These are phyloP conservation scores for Barnettozyma vustinii DNA, from an alignment of 805 yeast genomes.

Conservation along the genomic window DNA sequence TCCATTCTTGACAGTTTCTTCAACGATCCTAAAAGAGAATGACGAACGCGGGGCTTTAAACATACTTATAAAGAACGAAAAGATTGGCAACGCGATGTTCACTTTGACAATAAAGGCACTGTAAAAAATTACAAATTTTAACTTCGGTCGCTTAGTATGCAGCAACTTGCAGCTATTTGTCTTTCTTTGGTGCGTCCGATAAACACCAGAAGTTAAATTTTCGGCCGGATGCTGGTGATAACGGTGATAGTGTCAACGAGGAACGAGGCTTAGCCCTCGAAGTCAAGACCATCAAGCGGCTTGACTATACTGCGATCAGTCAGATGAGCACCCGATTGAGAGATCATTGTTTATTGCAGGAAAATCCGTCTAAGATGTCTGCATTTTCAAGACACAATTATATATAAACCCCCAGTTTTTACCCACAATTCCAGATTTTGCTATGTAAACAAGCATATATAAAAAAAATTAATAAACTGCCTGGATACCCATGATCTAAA, in stretches of 20 bases:
- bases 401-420: too few relatives aligned
- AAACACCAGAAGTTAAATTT: not conserved
- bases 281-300: not conserved
- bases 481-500: too few relatives aligned
- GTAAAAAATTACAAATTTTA: not conserved
- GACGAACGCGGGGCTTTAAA: not conserved
- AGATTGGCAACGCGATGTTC: not conserved
- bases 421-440: too few relatives aligned
- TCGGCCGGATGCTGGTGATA: not conserved
- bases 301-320: too few relatives aligned
- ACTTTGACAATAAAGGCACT: not conserved
- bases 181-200: not conserved
- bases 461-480: too few relatives aligned
- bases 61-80: slow-evolving; percentile 3
- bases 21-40: not conserved
- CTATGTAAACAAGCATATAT: too few relatives aligned
- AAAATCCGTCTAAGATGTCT: too few relatives aligned
- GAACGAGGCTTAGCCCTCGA: too few relatives aligned
- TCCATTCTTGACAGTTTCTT: slow-evolving; percentile 32
- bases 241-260: not conserved
- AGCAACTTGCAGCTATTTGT: not conserved
- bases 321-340: too few relatives aligned
- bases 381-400: too few relatives aligned
- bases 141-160: not conserved
- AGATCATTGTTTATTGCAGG: too few relatives aligned